A percentile compares a stretch with the other conserved stretches of the same genome.
These are phyloP conservation scores for Diaporthe aspalathi DNA, from an alignment of 2,329 filamentous ascomycete genomes.

Conservation along the genomic window DNA sequence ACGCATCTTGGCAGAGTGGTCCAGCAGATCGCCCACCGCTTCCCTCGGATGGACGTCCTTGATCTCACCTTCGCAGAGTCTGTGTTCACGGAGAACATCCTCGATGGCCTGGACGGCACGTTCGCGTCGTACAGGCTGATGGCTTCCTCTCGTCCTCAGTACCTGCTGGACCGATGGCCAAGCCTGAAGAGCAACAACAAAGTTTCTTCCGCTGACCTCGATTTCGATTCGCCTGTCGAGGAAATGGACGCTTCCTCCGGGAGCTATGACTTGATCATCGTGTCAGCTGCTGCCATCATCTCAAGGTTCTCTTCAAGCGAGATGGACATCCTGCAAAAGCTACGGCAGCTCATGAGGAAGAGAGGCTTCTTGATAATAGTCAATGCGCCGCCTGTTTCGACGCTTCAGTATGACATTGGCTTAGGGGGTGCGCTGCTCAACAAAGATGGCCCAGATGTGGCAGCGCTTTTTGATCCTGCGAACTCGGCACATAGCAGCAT, in stretches of 20 bases:
- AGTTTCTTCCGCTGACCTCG: slow-evolving; percentile 40
- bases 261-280: slow-evolving; percentile 45
- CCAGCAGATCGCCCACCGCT: slow-evolving; percentile 53
- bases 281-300: slow-evolving; percentile 43
- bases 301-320: slow-evolving; percentile 27
- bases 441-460: not conserved
- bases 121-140: slow-evolving; percentile 48
- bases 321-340: slow-evolving; percentile 37
- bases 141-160: slow-evolving; percentile 40
- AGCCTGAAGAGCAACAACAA: slow-evolving; percentile 38
- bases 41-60: slow-evolving; percentile 54
- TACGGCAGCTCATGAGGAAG: slow-evolving; percentile 44
- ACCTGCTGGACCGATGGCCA: slow-evolving; percentile 40
- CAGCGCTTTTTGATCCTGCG: slow-evolving; percentile 49
- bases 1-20: slow-evolving; percentile 49
- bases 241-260: slow-evolving; percentile 34
- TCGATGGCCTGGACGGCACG: slow-evolving; percentile 47
- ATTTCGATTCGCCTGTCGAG: slow-evolving; percentile 40
- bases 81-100: slow-evolving; percentile 47
- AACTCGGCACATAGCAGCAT: slow-evolving; percentile 49
- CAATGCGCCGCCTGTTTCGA: slow-evolving; percentile 40
- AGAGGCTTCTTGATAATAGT: slow-evolving; percentile 50
- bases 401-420: slow-evolving; percentile 41
- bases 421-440: slow-evolving; percentile 28
- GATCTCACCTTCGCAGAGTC: slow-evolving; percentile 48